Base-by-base conservation (phyloP, 495 filamentous ascomycete genomes). In the Podospora appendiculata region DNA sequence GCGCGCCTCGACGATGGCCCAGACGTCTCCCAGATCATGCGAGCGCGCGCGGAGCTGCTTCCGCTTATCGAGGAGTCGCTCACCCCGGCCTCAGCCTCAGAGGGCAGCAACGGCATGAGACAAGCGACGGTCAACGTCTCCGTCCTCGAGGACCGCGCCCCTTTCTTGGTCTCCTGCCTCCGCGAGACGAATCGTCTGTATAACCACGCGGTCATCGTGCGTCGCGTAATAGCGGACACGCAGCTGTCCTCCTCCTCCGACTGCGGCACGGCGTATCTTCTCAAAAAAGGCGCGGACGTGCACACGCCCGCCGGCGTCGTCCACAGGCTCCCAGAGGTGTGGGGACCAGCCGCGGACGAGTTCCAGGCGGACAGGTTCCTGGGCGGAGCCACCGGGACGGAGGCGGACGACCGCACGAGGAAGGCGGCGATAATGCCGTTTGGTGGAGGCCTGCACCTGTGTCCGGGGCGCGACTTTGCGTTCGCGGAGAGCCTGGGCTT, bases 391-490 rank as follows among this genome's bases (percentile, higher is more conserved):
- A 38, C 36, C 36, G 13, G 10, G 9, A 13, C 10, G 10, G 13
- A 38, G 9, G 57, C 63, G 39, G 42, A 51, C 1, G 54, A 63
- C 40, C 59, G 61, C 8, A 58, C 51, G 18, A 39, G 36, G 35
- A 48, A 42, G 6, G 34, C 40, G 14, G 63, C 67, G 0, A 13
- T 7, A 3, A 70, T 65, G 38, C 68, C 68, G 6, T 79, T 78
- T 51, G 73, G 75, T 12, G 75, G 73, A 5, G 75, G 75, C 8
- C 59, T 54, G 45, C 60, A 66, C 13, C 34, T 76, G 17, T 78
- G 75, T 55, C 76, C 76, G 1, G 75, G 76, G 0, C 53, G 72
- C 7, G 55, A 64, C 46, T 76, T 77, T 54, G 76, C 75, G 7
- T 56, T 60, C 14, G 64, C 64, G 8, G 73, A 76, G 56, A 70